phyloP scores from a whole-genome alignment of 306 rosid genomes.

The Ziziphus jujuba region DNA sequence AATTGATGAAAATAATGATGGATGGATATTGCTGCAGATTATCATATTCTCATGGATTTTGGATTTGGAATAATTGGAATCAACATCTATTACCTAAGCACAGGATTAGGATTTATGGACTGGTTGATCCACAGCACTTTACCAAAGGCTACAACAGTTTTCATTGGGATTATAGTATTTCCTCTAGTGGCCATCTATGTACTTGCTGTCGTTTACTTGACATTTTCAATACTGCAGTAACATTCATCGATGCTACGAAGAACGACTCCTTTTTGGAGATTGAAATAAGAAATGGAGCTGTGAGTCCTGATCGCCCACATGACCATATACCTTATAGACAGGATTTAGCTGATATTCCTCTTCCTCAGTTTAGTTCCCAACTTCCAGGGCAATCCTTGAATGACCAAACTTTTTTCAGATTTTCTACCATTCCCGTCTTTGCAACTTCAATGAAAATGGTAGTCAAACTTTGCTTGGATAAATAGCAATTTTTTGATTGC shows the following conservation, averaged over 20 bases:
- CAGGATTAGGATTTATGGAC: conserved; percentile 58
- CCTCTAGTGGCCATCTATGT: conserved; percentile 72
- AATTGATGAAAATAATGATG: too few species aligned
- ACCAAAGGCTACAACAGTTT: conserved; percentile 61
- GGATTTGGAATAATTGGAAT: conserved; percentile 64
- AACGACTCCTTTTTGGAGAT: conserved; percentile 50
- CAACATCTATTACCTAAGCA: conserved; percentile 77
- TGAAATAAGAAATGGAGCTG: conserved; percentile 49
- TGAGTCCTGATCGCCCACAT: conserved; percentile 22
- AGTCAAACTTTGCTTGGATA: too few species aligned
- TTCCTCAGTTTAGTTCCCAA: conserved; percentile 24
- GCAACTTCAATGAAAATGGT: too few species aligned
- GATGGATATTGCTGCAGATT: conserved; percentile 36
- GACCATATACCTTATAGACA: conserved; percentile 50
- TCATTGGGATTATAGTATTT: conserved; percentile 70
- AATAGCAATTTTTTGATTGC: too few species aligned
- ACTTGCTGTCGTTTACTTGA: conserved; percentile 51
- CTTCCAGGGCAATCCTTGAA: too few species aligned
- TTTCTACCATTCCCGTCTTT: too few species aligned
- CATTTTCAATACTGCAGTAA: conserved; percentile 53
- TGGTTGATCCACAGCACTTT: conserved; percentile 70
- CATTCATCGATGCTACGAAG: conserved; percentile 42
- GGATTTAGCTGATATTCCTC: conserved; percentile 57
- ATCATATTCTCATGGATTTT: conserved; percentile 70
- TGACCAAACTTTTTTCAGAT: too few species aligned